phyloP scores from a whole-genome alignment of 2,329 filamentous ascomycete genomes.

The Xylaria sp. region DNA sequence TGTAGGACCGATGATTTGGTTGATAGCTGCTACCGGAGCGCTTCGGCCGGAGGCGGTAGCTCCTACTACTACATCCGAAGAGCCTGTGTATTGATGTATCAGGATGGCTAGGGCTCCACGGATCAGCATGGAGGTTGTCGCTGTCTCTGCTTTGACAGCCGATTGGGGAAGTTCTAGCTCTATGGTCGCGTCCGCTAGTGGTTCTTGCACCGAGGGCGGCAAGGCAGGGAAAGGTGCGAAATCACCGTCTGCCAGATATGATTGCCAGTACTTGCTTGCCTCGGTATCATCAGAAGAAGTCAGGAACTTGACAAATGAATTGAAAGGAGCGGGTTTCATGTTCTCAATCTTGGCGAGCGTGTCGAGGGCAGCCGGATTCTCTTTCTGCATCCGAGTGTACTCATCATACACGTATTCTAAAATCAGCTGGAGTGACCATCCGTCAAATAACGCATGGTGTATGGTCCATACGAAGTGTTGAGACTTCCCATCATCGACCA shows the following conservation, averaged over 20 bases:
- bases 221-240: conserved; percentile 5
- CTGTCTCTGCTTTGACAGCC: conserved; percentile 1
- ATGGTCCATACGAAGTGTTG: conserved; percentile 17
- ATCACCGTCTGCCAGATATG: conserved; percentile 2
- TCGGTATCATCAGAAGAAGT: not conserved
- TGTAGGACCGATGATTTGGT: conserved; percentile 10
- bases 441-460: conserved; percentile 19
- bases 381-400: not conserved
- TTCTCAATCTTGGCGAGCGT: not conserved
- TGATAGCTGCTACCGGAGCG: conserved; percentile 7
- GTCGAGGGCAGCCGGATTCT: not conserved
- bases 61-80: conserved; percentile 7
- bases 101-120: conserved; percentile 11
- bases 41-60: conserved; percentile 15
- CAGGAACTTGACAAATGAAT: conserved; percentile 6
- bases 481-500: conserved; percentile 11
- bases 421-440: conserved; percentile 10
- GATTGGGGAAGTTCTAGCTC: not conserved
- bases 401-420: conserved; percentile 3
- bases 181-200: not conserved
- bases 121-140: conserved; percentile 13
- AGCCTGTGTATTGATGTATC: conserved; percentile 14
- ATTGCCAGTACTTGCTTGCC: conserved; percentile 8
- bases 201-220: conserved; percentile 3
- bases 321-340: not conserved